Evolutionary conservation across 139 green algal species (phyloP), one percentile per base, ranked within the genome.

Genomic region (Protoeuglena noctilucae): DNA sequence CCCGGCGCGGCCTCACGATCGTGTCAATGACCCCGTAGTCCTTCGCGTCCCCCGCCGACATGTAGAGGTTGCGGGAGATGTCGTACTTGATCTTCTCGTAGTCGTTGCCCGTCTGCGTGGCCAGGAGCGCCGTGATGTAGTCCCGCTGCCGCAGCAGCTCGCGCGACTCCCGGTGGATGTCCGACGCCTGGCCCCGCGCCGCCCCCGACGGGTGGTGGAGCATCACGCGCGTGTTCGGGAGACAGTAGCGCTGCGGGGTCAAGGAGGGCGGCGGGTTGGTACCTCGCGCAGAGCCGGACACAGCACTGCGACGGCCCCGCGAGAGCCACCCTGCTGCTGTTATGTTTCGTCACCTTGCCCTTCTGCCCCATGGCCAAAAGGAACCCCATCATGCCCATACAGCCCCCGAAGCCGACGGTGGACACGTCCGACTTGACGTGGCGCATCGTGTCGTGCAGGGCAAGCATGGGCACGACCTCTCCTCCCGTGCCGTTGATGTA

Each of bases 371-470:
- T 72, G 5, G 87, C 79, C 22, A 99, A 74, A 63, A 99, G 66
- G 65, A 97, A 95, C n/a, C 84, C 88, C 25, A 71, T 84, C 86
- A 95, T 97, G 45, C 86, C 89, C 59, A 94, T 82, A 63, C 82
- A 92, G 34, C 82, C 74, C 29, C 91, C 91, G 65, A 97, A 96
- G 58, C 82, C 89, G 2, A 97, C 80, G 3, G 90, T 96, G 27
- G 73, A 79, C 21, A 93, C 87, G 57, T 87, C 80, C 59, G 67
- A 85, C 63, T 80, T 78, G 24, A 96, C 71, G 71, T 94, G 81
- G 54, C 81, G 75, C 82, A 99, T 96, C 1, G 91, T 97, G 79
- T 99, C 91, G 60, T 94, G 83, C 48, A 99, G 68, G 14, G 91
- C 87, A 25, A 99, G 73, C 26, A 73, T 86, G 6, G 91, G 87